Base-by-base conservation (phyloP, 371 early-diverging fungal species). In the Mortierella sp. region DNA sequence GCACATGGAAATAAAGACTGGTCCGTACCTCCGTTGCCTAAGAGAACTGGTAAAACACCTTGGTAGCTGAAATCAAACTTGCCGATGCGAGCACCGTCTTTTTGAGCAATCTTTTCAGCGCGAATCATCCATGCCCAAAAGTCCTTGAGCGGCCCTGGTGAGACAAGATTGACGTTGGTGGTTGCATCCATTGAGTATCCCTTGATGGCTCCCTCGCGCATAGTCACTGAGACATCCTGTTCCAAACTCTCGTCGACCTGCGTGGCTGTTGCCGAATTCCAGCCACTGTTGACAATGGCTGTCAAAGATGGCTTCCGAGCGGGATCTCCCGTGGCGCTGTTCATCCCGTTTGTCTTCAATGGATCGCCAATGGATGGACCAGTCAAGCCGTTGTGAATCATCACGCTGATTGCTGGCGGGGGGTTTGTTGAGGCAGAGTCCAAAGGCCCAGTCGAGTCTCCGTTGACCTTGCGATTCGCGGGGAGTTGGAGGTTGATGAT, bases 181-280 rank as follows among this genome's bases (percentile, higher is more conserved):
- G 89, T 88, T 76, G 94, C 96, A 79, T 94, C 90, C 92, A 95
- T 93, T 6, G 94, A 94, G 80, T 97, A 97, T 21, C 96, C 96
- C 35, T 87, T 88, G 41, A 88, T 78, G 8, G 94, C 95, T 60
- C 95, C 90, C 71, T 91, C 91, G 56, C 95, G 88, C 96, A 97
- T 97, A 14, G 91, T 85, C 11, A 94, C 94, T 0, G 97, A 94
- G 29, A 97, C 93, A 83, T 97, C 97, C 46, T 84, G 88, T 32
- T 90, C 89, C 65, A 94, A 75, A 43, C 89, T 83, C 54, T 74
- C 70, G 46, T 81, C 81, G 0, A 87, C 77, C 54, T 85, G 72
- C 14, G 83, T 73, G 0, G 74, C 72, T 2, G 79, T 63, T 1
- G 75, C 63, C 3, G 81, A 79, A 14, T 63, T 48, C 82, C 86